Evolutionary conservation across 352 stramenopile species (phyloP).

Genomic region (Pilasporangium apinafurcum): DNA sequence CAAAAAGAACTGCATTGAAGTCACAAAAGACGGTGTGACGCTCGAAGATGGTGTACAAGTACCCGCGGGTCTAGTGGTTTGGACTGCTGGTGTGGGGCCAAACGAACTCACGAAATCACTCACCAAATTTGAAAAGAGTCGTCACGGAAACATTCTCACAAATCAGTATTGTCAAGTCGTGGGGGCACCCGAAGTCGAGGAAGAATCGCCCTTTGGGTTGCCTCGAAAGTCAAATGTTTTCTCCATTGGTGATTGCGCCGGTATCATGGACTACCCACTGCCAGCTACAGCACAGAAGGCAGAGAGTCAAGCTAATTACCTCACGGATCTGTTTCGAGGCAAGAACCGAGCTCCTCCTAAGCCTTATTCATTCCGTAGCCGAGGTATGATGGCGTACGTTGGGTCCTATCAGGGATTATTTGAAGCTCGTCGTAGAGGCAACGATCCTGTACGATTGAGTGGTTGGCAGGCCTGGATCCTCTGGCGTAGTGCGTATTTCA

Average conservation of each 20-base stretch:
- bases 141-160: slow-evolving; percentile 68
- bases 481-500: slow-evolving; percentile 94
- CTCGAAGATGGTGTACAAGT: slow-evolving; percentile 46
- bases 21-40: slow-evolving; percentile 41
- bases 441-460: slow-evolving; percentile 54
- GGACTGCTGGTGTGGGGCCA: slow-evolving; percentile 60
- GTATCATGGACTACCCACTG: slow-evolving; percentile 73
- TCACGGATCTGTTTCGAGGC: slow-evolving; percentile 39
- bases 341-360: slow-evolving; percentile 31
- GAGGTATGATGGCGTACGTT: slow-evolving; percentile 92
- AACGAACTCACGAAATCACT: slow-evolving; percentile 68
- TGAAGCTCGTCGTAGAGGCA: slow-evolving; percentile 37
- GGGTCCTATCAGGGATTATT: slow-evolving; percentile 90
- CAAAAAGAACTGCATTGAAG: slow-evolving; percentile 65
- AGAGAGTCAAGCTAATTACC: slow-evolving; percentile 55
- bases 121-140: slow-evolving; percentile 59
- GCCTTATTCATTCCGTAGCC: slow-evolving; percentile 58
- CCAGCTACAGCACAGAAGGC: slow-evolving; percentile 91
- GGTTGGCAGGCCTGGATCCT: slow-evolving; percentile 87
- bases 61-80: slow-evolving; percentile 55
- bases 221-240: slow-evolving; percentile 75
- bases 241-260: slow-evolving; percentile 92
- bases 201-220: slow-evolving; percentile 42
- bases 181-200: slow-evolving; percentile 44
- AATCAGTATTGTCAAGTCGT: slow-evolving; percentile 71